Evolutionary conservation across 371 early-diverging fungal genomes (phyloP).

Genomic region (Lichtheimia corymbifera): DNA sequence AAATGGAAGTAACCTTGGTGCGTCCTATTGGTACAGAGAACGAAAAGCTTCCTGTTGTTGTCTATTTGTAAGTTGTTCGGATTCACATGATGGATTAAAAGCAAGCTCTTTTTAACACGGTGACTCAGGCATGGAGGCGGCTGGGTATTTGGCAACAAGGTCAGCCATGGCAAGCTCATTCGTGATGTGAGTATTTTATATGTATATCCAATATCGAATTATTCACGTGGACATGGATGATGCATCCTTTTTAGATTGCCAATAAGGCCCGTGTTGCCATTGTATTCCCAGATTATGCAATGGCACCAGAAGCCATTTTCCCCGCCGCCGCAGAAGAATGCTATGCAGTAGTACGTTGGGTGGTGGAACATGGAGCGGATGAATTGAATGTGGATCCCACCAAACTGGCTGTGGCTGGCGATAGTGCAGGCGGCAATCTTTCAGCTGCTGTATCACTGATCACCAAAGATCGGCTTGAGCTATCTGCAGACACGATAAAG

Average conservation of each 20-base stretch:
- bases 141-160: slow-evolving; percentile 19
- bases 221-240: background rate
- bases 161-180: slow-evolving; percentile 9
- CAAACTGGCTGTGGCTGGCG: slow-evolving; percentile 21
- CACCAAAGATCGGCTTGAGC: background rate
- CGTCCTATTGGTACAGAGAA: slow-evolving; percentile 19
- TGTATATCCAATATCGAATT: background rate
- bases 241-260: slow-evolving; percentile 1
- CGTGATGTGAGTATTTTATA: slow-evolving; percentile 13
- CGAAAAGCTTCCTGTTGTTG: slow-evolving; percentile 11
- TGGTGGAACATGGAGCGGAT: slow-evolving; percentile 12
- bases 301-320: slow-evolving; percentile 28
- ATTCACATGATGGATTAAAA: too few relatives aligned
- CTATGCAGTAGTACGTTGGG: slow-evolving; percentile 18
- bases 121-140: slow-evolving; percentile 23
- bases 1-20: background rate
- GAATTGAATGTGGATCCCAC: slow-evolving; percentile 15
- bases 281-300: slow-evolving; percentile 21
- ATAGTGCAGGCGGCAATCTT: slow-evolving; percentile 23
- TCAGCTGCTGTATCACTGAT: slow-evolving; percentile 9
- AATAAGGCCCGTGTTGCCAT: slow-evolving; percentile 13
- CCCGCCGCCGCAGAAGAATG: slow-evolving; percentile 34
- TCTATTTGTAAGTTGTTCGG: slow-evolving; percentile 13
- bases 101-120: too few relatives aligned
- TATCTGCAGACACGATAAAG: slow-evolving; percentile 5